Conservation (phyloP, 2,329 filamentous ascomycete species). For the Monascus ruber region DNA sequence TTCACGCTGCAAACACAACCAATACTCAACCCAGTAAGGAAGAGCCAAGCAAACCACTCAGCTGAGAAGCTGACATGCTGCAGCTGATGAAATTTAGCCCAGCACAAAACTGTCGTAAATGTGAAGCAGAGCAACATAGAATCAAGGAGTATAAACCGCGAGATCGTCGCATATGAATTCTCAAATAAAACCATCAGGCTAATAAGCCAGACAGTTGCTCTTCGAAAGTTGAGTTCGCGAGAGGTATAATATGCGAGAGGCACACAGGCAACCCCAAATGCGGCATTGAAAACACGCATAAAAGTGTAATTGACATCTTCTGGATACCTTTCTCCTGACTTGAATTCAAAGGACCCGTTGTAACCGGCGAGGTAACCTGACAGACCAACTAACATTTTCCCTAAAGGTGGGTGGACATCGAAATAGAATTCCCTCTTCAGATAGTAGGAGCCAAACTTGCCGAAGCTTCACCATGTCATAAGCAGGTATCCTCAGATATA, state of each 20-base stretch:
- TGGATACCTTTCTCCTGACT: slow-evolving; percentile 92
- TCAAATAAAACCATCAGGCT: slow-evolving; percentile 97
- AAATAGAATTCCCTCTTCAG: slow-evolving; percentile 99
- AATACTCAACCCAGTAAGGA: slow-evolving; percentile 87
- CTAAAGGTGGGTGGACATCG: slow-evolving; percentile 87
- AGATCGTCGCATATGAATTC: slow-evolving; percentile 98
- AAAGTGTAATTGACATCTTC: slow-evolving; percentile 92
- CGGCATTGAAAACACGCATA: slow-evolving; percentile 95
- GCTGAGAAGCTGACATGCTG: slow-evolving; percentile 74
- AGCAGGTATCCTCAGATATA: slow-evolving; percentile 1
- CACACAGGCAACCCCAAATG: slow-evolving; percentile 85
- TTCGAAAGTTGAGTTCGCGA: slow-evolving; percentile 74
- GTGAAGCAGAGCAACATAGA: slow-evolving; percentile 98
- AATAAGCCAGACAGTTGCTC: slow-evolving; percentile 85
- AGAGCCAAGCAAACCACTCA: slow-evolving; percentile 91
- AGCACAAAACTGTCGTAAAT: slow-evolving; percentile 94
- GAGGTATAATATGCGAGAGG: slow-evolving; percentile 94
- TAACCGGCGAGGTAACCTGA: slow-evolving; percentile 95
- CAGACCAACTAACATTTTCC: slow-evolving; percentile 95
- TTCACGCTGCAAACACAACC: slow-evolving; percentile 98
- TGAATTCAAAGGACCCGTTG: slow-evolving; percentile 99
- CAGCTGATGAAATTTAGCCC: slow-evolving; percentile 89
- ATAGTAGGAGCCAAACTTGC: slow-evolving; percentile 96
- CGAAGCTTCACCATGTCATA: slow-evolving; percentile 23
- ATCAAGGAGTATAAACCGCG: slow-evolving; percentile 92